Conservation (phyloP, 352 stramenopile species). For the Pythium aphanidermatum region DNA sequence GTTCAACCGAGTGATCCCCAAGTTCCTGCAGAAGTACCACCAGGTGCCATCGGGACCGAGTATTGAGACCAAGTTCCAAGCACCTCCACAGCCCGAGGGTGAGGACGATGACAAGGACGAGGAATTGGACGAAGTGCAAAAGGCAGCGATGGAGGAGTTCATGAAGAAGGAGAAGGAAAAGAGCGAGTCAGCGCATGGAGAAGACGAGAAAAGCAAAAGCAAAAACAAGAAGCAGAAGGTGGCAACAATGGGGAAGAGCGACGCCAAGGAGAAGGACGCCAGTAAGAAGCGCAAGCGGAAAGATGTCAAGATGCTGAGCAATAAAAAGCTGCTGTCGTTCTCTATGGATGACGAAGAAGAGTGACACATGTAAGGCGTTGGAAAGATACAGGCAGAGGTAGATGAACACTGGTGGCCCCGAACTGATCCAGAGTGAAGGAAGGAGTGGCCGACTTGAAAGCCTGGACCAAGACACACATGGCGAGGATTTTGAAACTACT, state of each 20-base stretch:
- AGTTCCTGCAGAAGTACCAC: slow-evolving; percentile 79
- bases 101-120: slow-evolving; percentile 55
- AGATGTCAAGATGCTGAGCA: slow-evolving; percentile 42
- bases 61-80: slow-evolving; percentile 68
- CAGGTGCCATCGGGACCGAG: slow-evolving; percentile 26
- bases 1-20: slow-evolving; percentile 80
- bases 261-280: slow-evolving; percentile 11
- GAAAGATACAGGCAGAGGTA: no score
- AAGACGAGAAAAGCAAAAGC: slow-evolving; percentile 6
- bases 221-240: slow-evolving; percentile 31
- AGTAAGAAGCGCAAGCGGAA: slow-evolving; percentile 62
- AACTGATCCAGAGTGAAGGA: no score
- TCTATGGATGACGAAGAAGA: slow-evolving; percentile 69
- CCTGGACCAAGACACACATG: no score
- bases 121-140: slow-evolving; percentile 75
- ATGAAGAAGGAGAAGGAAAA: slow-evolving; percentile 47
- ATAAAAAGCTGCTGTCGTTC: slow-evolving; percentile 79
- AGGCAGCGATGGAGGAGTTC: slow-evolving; percentile 68
- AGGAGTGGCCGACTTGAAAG: no score
- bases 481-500: no score
- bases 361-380: slow-evolving; percentile 4
- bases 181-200: slow-evolving; percentile 17
- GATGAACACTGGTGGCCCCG: no score
- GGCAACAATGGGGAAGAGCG: slow-evolving; percentile 25
- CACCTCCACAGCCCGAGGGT: slow-evolving; percentile 26